These are phyloP conservation scores for Logfia minima DNA, from an alignment of 129 eudicot species.

Conservation along the genomic window DNA sequence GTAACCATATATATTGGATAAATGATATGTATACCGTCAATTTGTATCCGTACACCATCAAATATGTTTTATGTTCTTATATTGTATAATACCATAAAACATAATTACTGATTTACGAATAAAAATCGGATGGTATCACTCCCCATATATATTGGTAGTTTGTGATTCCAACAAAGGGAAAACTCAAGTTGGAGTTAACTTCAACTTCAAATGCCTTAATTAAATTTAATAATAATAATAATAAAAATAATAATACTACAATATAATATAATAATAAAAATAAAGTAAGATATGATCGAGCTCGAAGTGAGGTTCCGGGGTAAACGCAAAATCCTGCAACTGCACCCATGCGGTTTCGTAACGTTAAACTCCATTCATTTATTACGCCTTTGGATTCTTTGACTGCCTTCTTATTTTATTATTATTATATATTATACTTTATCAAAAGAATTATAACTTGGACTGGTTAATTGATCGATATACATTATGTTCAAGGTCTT, in stretches of 20 bases:
- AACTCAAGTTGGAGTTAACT: constrained; percentile 31
- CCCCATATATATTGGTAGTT: background rate
- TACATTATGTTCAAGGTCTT: too few relatives aligned
- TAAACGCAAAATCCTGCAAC: constrained; percentile 37
- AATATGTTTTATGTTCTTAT: too few relatives aligned
- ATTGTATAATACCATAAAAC: too few relatives aligned
- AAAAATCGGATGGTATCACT: too few relatives aligned
- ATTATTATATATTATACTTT: background rate
- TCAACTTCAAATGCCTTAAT: constrained; percentile 21
- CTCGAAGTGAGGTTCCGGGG: constrained; percentile 33
- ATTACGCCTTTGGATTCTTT: constrained; percentile 31
- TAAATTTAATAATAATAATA: background rate
- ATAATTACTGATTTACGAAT: too few relatives aligned
- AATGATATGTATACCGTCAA: too few relatives aligned
- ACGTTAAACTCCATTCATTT: constrained; percentile 42
- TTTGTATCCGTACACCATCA: too few relatives aligned
- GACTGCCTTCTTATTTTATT: background rate
- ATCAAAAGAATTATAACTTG: background rate
- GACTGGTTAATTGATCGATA: too few relatives aligned
- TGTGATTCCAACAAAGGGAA: constrained; percentile 33
- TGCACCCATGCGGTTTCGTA: constrained; percentile 47
- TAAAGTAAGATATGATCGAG: constrained; percentile 2
- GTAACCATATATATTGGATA: too few relatives aligned
- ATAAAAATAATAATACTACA: background rate
- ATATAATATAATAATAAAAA: background rate